Evolutionary conservation across 768 basidiomycete species (phyloP).

Genomic region (Phylloporus sp.): DNA sequence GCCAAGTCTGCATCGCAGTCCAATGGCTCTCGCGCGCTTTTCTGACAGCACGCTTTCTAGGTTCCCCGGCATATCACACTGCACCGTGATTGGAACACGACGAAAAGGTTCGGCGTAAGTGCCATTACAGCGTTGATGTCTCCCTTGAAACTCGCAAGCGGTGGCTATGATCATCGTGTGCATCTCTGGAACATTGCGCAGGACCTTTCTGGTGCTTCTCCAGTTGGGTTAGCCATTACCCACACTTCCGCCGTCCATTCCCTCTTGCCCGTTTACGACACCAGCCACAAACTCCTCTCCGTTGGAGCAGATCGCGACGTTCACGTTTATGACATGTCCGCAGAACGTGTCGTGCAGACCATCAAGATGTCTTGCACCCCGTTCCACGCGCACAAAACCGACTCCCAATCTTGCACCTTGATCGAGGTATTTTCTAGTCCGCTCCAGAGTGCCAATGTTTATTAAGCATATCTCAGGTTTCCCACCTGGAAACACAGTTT

Average conservation of each 20-base stretch:
- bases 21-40: background rate
- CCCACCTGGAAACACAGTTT: constrained; percentile 47
- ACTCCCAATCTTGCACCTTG: constrained; percentile 37
- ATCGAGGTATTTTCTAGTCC: constrained; percentile 38
- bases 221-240: constrained; percentile 34
- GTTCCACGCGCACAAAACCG: constrained; percentile 38
- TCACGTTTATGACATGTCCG: constrained; percentile 42
- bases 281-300: constrained; percentile 43
- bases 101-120: constrained; percentile 40
- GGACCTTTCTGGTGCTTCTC: constrained; percentile 30
- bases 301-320: constrained; percentile 47
- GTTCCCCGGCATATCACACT: constrained; percentile 9
- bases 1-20: constrained; percentile 21
- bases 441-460: background rate
- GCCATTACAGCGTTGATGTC: constrained; percentile 39
- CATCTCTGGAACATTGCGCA: constrained; percentile 43
- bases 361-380: constrained; percentile 40
- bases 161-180: constrained; percentile 45
- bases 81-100: constrained; percentile 28
- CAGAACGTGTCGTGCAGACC: constrained; percentile 38
- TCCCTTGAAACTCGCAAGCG: constrained; percentile 42
- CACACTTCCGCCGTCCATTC: constrained; percentile 42
- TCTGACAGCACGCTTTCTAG: constrained; percentile 11
- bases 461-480: constrained; percentile 31
- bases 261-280: constrained; percentile 39